Evolutionary conservation across 352 stramenopile genomes (phyloP), one percentile per base, ranked within the genome.

Genomic region (Phytophthora tubulina): DNA sequence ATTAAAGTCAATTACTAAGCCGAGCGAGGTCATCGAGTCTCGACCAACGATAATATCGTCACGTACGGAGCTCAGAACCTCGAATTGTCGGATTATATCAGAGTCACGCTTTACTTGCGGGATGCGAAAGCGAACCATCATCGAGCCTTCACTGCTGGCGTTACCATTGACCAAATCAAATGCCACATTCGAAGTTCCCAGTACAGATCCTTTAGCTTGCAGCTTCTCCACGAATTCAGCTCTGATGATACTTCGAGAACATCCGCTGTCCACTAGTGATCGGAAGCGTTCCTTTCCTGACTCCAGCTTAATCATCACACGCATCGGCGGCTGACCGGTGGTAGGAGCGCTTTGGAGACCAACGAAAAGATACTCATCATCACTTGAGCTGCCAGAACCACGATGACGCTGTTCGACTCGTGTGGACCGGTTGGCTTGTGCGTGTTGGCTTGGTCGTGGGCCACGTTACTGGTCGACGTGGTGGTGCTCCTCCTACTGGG

Each of bases 321-420:
- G 4, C 15, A 50, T 32, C 9, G 42, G 42, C 8, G 44, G 44
- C 6, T 15, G 30, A 9, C 4, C 9, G 44, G 30, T 21, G 6
- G 17, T 30, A 5, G 44, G 13, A 11, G 49, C 14, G 13, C 9
- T 15, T 10, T 46, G 13, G 3, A 53, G 6, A 13, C 53, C 63
- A 9, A 70, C 53, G 13, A 70, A 70, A 15, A 64, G 2, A 17
- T 54, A 70, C 31, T 64, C 36, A 27, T 70, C 53, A 8, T 64
- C 63, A 39, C 53, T 70, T 3, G 36, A 63, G 15, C 5, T 53
- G 4, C 38, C 49, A 11, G 5, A 13, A 10, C 39, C 30, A 13
- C 41, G 46, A 3, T 14, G 44, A 1, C 44, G 44, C 13, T 50
- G 44, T 17, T 32, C 44, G n/a, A 50, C 17, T n/a, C 44, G n/a